A percentile compares a stretch with the other conserved stretches of the same genome.
Conservation (phyloP, 306 rosid species). For the Inga laurina region DNA sequence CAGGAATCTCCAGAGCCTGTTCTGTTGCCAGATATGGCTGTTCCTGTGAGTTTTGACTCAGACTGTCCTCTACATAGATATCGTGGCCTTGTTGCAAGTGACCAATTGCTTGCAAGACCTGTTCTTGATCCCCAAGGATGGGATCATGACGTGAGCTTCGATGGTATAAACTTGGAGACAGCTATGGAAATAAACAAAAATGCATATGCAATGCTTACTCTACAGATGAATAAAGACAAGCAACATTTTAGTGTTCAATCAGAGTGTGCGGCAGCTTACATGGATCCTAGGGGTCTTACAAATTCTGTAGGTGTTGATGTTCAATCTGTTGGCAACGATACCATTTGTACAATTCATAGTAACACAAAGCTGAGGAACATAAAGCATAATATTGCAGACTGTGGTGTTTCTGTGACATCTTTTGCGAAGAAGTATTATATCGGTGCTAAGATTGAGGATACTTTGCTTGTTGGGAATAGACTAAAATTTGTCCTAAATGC, state of each 20-base stretch:
- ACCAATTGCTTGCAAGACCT: conserved; percentile 84
- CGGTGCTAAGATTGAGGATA: conserved; percentile 91
- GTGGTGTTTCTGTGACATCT: conserved; percentile 85
- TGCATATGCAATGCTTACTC: conserved; percentile 54
- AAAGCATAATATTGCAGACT: conserved; percentile 64
- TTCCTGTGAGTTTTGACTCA: conserved; percentile 80
- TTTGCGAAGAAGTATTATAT: conserved; percentile 62
- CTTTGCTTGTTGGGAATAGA: conserved; percentile 75
- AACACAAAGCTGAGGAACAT: conserved; percentile 65
- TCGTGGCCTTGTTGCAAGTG: conserved; percentile 67
- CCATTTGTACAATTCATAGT: conserved; percentile 65
- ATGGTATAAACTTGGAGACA: conserved; percentile 85
- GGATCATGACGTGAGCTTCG: conserved; percentile 95
- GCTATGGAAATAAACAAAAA: conserved; percentile 59
- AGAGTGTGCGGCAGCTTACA: conserved; percentile 78
- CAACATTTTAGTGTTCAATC: conserved; percentile 76
- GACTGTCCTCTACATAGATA: conserved; percentile 72
- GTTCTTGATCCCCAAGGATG: conserved; percentile 96
- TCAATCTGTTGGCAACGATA: conserved; percentile 77
- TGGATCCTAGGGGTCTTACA: conserved; percentile 60
- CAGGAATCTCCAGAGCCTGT: conserved; percentile 65
- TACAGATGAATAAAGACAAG: conserved; percentile 88
- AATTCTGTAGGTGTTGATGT: conserved; percentile 74
- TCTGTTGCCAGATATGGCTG: conserved; percentile 79
- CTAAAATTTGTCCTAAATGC: conserved; percentile 70